Evolutionary conservation across 305 asterid genomes (phyloP).

Genomic region (Fraxinus greggii): DNA sequence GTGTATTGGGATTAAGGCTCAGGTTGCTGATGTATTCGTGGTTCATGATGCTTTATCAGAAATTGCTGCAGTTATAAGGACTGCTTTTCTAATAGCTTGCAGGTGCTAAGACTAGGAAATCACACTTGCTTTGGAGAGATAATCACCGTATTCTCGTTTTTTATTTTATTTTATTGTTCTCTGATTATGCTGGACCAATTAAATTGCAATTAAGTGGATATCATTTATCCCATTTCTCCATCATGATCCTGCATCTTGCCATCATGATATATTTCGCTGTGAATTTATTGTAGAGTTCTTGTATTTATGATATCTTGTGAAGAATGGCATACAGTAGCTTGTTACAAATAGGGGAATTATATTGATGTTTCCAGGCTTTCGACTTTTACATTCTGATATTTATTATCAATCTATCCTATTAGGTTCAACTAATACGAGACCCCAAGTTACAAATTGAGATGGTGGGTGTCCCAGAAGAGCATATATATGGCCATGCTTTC

Average conservation of each 20-base stretch:
- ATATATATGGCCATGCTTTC: conserved; percentile 86
- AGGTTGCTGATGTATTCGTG: background rate
- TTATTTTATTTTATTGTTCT: background rate
- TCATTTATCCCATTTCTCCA: background rate
- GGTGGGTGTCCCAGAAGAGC: conserved; percentile 94
- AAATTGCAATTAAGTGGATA: background rate
- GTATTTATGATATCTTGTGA: background rate
- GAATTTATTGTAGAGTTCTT: background rate
- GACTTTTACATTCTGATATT: background rate
- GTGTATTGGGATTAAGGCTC: background rate
- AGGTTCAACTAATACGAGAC: conserved; percentile 77
- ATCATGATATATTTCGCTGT: background rate
- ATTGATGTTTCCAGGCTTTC: background rate
- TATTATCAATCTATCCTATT: conserved; percentile 21
- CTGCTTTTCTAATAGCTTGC: background rate
- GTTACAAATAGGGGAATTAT: background rate
- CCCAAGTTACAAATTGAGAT: conserved; percentile 71
- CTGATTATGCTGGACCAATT: background rate
- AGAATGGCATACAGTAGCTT: background rate
- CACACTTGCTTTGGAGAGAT: background rate
- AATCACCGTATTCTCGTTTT: background rate
- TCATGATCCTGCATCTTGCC: conserved; percentile 11
- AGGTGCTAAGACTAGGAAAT: background rate
- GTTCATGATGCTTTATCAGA: background rate
- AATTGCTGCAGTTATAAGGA: background rate